Evolutionary conservation across 1,139 yeast species (phyloP).

Genomic region (Debaryomyces udenii): DNA sequence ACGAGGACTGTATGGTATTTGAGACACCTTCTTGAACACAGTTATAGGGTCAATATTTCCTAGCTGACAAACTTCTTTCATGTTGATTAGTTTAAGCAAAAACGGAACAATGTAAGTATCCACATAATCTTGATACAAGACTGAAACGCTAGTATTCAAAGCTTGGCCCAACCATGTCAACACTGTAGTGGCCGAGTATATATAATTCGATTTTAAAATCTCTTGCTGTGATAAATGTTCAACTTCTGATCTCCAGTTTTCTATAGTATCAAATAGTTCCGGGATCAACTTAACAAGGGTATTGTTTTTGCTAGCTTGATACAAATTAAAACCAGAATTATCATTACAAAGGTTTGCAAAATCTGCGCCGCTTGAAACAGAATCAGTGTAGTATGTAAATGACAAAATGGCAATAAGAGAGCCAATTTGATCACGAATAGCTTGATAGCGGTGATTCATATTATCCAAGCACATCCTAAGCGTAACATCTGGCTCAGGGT

Average conservation of each 20-base stretch:
- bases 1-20: conserved; percentile 53
- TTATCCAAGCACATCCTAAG: conserved; percentile 54
- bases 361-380: conserved; percentile 44
- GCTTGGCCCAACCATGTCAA: conserved; percentile 47
- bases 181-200: conserved; percentile 50
- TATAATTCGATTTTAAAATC: conserved; percentile 48
- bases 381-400: conserved; percentile 54
- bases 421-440: conserved; percentile 75
- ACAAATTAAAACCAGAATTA: conserved; percentile 29
- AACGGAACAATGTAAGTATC: conserved; percentile 67
- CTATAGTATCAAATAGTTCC: conserved; percentile 45
- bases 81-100: conserved; percentile 61
- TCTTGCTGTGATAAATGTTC: conserved; percentile 45
- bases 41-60: conserved; percentile 63
- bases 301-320: conserved; percentile 27
- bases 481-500: conserved; percentile 51
- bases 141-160: conserved; percentile 44
- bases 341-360: conserved; percentile 44
- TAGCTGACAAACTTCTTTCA: conserved; percentile 83
- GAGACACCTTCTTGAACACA: conserved; percentile 59
- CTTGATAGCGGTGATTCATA: conserved; percentile 67
- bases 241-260: conserved; percentile 43
- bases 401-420: conserved; percentile 61
- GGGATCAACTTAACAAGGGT: conserved; percentile 29
- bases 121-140: conserved; percentile 40